Evolutionary conservation across 2,329 filamentous ascomycete genomes (phyloP), one percentile per base, ranked within the genome.

Genomic region (Sphaerulina musiva): DNA sequence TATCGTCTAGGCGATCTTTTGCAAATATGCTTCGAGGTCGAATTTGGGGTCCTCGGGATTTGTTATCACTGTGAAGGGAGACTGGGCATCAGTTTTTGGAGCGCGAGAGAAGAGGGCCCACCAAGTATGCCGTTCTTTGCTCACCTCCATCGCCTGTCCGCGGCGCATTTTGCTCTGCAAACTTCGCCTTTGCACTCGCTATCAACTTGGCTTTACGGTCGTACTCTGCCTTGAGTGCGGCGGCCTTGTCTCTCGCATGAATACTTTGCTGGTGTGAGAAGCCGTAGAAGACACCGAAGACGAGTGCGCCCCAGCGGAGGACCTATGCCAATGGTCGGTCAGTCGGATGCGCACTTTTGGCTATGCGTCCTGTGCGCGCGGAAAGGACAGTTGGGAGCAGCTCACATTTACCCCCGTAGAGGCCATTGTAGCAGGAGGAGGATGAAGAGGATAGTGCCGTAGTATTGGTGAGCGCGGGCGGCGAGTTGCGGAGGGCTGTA

Each of bases 301-400:
- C 87, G 64, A 98, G 87, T 72, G 91, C 91, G 70, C 90, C 92
- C 82, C 92, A 98, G 77, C 93, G 91, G 74, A 97, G 83, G 74
- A 98, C 92, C 93, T 98, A 32, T 34, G 31, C 26, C 26, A 29
- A 51, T 51, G 14, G 74, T 54, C 36, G 32, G 26, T 38, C 40
- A 38, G 48, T 51, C 23, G 45, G 41, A 34, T 39, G 14, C 41
- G 48, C 48, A 36, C n/a, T 38, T 45, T 20, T 7, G 10, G 10
- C 34, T 4, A 38, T 38, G 34, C 34, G 34, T n/a, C 10, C 10
- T 38, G 34, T 9, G 34, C 34, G 34, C 10, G 34, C 32, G 29
- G 26, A 36, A 46, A 46, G 14, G 34, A 20, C 20, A 20, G 20
- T 20, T 46, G 31, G 48, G 42, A 38, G 32, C 48, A 40, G 73